Evolutionary conservation across 345 rosid genomes (phyloP), one percentile per base, ranked within the genome.

Genomic region (Eucalyptus polybractea): DNA sequence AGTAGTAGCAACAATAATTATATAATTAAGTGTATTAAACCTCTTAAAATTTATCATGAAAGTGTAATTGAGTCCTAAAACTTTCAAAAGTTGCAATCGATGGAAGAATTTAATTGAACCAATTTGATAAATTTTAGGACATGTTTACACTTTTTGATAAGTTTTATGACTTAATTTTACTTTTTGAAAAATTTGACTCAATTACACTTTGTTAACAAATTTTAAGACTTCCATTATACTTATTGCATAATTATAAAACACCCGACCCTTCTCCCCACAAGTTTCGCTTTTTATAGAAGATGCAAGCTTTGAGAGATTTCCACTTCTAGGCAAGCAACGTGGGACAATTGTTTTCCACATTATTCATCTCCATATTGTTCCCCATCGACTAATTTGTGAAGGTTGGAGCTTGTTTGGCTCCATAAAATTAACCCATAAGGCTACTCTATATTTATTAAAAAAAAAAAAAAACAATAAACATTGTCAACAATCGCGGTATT

Each of bases 61-160:
- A 19, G 1, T 19, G 0, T 1, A 53, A 53, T 53, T 53, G 0
- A 53, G 0, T 7, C 0, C 9, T 19, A 19, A 53, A 7, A 19
- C 10, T 53, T 53, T 53, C 24, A 19, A 53, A 53, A 53, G 4
- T 53, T 19, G 0, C 10, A 3, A 19, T 53, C 4, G 0, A 19
- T 53, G 1, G 24, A 53, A 53, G 5, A 53, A 19, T 7, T 53
- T 53, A 2, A 19, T 53, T 53, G 5, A 19, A 53, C 0, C 2
- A 53, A 53, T 53, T 19, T 53, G 4, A 3, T 3, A 19, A 53
- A 0, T 53, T 19, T 53, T 53, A 53, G 2, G 5, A 53, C 10
- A 0, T 53, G 0, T 53, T 53, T 53, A 1, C 1, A 53, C 5
- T 53, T 53, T 51, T 53, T n/a, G 10, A 19, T 53, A 53, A 19